Conservation (phyloP, 352 stramenopile species). For the Globisporangium carolinianum region DNA sequence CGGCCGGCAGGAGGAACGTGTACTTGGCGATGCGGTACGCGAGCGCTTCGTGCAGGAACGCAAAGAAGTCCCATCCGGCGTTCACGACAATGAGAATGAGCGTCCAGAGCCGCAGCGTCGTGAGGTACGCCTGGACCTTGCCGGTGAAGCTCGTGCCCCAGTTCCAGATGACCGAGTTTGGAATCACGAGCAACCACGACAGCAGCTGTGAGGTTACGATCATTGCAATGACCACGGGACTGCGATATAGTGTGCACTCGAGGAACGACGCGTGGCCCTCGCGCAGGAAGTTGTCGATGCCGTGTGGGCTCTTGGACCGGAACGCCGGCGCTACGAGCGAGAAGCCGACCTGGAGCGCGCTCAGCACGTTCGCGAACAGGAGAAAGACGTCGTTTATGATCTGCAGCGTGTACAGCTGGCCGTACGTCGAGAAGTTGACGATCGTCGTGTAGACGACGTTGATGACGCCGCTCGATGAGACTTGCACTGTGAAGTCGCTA, state of each 20-base stretch:
- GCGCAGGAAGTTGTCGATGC: conserved; percentile 2
- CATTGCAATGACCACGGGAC: conserved; percentile 7
- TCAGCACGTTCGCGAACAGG: conserved; percentile 20
- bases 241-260: conserved; percentile 16
- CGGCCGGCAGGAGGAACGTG: conserved; percentile 21
- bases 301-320: not conserved
- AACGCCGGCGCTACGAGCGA: conserved; percentile 1
- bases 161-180: conserved; percentile 18
- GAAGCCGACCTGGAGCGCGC: conserved; percentile 1
- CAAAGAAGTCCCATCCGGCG: conserved; percentile 23
- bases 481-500: not conserved
- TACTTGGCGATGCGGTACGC: conserved; percentile 17
- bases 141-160: conserved; percentile 10
- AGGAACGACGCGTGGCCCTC: not conserved
- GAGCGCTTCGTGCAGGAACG: conserved; percentile 18
- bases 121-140: conserved; percentile 22
- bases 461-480: not conserved
- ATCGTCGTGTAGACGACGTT: conserved; percentile 19
- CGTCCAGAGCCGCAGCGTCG: conserved; percentile 26
- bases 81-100: conserved; percentile 32
- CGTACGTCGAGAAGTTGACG: conserved; percentile 32
- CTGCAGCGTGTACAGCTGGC: conserved; percentile 33
- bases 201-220: conserved; percentile 2
- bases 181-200: conserved; percentile 38
- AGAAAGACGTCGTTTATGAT: conserved; percentile 28